These are phyloP conservation scores for Aspergillus leporis DNA, from an alignment of 495 filamentous ascomycete species.

Conservation along the genomic window DNA sequence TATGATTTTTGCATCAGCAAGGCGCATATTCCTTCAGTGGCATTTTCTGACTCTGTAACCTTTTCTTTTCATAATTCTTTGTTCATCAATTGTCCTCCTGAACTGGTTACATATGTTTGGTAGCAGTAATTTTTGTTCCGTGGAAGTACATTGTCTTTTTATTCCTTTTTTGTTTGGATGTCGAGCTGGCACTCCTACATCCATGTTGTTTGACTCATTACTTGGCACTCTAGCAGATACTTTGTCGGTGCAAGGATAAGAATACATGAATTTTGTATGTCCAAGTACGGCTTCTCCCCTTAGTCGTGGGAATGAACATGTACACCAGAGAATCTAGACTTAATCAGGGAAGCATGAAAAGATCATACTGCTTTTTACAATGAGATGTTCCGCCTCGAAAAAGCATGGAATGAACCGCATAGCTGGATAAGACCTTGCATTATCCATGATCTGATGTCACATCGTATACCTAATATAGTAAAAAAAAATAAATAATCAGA, in stretches of 20 bases:
- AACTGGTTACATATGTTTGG: background rate
- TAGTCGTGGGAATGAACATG: background rate
- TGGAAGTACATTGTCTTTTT: background rate
- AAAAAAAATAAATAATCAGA: background rate
- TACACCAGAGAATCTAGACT: background rate
- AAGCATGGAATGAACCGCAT: background rate
- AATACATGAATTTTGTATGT: background rate
- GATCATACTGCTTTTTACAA: background rate
- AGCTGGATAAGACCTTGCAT: background rate
- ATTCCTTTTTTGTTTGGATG: background rate
- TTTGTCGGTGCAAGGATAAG: slow-evolving; percentile 1
- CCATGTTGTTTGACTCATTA: background rate
- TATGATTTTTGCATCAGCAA: slow-evolving; percentile 22
- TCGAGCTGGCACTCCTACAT: slow-evolving; percentile 11
- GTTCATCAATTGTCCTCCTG: background rate
- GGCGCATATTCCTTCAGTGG: slow-evolving; percentile 20
- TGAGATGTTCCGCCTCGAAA: background rate
- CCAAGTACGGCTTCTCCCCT: background rate
- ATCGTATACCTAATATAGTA: slow-evolving; percentile 1
- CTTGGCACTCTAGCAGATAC: background rate
- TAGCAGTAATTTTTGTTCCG: background rate
- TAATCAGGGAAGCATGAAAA: background rate
- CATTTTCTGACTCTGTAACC: slow-evolving; percentile 2
- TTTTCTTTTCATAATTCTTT: slow-evolving; percentile 6
- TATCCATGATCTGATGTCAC: background rate